Evolutionary conservation across 352 stramenopile genomes (phyloP), one percentile per base, ranked within the genome.

Genomic region (Saprolegnia diclina): DNA sequence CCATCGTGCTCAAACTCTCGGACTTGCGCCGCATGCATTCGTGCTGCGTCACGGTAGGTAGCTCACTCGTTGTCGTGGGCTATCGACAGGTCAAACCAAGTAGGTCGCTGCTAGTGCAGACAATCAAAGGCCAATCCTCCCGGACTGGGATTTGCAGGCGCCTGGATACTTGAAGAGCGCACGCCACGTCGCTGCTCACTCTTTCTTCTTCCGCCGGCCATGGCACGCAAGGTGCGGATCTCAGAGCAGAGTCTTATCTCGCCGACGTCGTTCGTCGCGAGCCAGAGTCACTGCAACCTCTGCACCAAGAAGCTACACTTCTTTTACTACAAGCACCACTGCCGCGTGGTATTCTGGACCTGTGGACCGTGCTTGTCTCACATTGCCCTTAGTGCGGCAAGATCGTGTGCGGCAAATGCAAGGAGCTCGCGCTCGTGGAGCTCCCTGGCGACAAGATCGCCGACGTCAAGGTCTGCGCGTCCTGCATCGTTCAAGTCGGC

Each of bases 271-370:
- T 21, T 14, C 24, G 19, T 16, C 52, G 19, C 35, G 19, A 59
- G 52, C 18, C 42, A 59, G 19, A 59, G 24, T n/a, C 52, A 59
- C 35, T 59, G 52, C 52, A 59, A 59, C 35, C 24, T 59, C 24
- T 59, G 52, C 35, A 40, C 13, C 24, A 35, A 59, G 24, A 59
- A 59, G 9, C 52, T 59, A 7, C 24, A 21, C 35, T 59, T 59
- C 52, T 59, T 35, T 7, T 40, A 59, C 52, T 40, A 59, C 52
- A 59, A 59, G 35, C 52, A 59, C 52, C 52, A 59, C 19, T 59
- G 52, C 35, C 52, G 52, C 24, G 52, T 59, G 13, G 52, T 59
- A 40, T 7, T 22, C 13, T 59, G 35, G 35, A 1, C 24, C 1
- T 59, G 19, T 24, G 4, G 35, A 19, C 35, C 42, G 4, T 48